A percentile compares a stretch with the other conserved stretches of the same genome.
Conservation (phyloP, 148 eudicot genomes). For the Pouteria glomerata region DNA sequence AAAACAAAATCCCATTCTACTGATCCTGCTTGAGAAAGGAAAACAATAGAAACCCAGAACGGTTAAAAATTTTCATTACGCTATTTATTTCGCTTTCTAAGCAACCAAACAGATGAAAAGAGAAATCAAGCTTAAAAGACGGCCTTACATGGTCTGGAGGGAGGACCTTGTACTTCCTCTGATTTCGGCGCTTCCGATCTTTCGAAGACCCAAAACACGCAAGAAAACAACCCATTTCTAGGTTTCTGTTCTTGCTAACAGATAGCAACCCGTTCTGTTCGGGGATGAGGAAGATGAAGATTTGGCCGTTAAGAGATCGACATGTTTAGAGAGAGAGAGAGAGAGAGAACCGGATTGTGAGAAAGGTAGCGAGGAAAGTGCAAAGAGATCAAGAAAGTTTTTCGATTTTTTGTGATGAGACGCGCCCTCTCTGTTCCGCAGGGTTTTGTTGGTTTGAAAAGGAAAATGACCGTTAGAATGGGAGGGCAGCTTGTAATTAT, state of each 20-base stretch:
- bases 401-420: background rate
- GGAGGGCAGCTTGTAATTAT: no score
- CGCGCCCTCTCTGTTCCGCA: no score
- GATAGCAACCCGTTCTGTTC: background rate
- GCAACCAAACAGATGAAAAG: background rate
- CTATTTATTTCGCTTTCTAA: no score
- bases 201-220: slow-evolving; percentile 69
- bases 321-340: background rate
- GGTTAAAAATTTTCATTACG: background rate
- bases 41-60: background rate
- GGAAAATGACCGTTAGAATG: slow-evolving; percentile 2
- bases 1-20: no score
- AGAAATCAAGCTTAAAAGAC: slow-evolving; percentile 8
- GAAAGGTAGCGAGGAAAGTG: background rate
- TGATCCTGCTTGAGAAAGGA: no score
- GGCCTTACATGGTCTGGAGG: slow-evolving; percentile 31
- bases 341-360: background rate
- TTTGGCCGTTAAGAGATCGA: background rate
- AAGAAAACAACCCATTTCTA: slow-evolving; percentile 74
- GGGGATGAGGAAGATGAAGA: background rate
- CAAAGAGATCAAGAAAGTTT: background rate
- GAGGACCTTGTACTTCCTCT: slow-evolving; percentile 21
- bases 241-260: background rate
- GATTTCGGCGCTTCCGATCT: slow-evolving; percentile 32
- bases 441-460: background rate